Percentiles rank a stretch among this genome's conserved stretches.
Conservation (phyloP, 2,329 filamentous ascomycete genomes). For the Sclerotinia spermophila region DNA sequence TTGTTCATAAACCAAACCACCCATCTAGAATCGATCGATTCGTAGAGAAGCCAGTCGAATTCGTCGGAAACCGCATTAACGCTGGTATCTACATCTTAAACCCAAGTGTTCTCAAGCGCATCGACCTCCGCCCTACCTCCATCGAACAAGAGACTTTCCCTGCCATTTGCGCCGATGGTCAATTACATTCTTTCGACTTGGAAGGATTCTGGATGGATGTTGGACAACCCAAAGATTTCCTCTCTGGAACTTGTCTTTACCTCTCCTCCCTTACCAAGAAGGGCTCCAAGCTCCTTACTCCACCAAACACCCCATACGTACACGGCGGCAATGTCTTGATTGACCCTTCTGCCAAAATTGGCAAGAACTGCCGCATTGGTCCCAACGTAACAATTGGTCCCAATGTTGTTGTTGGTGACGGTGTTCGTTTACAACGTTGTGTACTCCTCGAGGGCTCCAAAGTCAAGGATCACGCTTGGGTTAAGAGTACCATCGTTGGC, state of each 20-base stretch:
- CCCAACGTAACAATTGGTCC: conserved; percentile 96
- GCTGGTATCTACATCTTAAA: conserved; percentile 98
- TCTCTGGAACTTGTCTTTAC: conserved; percentile 93
- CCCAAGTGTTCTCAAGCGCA: conserved; percentile 82
- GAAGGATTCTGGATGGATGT: conserved; percentile 99
- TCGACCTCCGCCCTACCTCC: conserved; percentile 92
- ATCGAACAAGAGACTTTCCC: conserved; percentile 99
- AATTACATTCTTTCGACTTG: conserved; percentile 92
- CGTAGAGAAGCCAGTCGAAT: conserved; percentile 98
- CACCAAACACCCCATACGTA: conserved; percentile 72
- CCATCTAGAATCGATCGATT: conserved; percentile 93
- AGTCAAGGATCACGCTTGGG: conserved; percentile 98
- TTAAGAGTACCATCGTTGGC: conserved; percentile 97
- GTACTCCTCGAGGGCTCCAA: conserved; percentile 86
- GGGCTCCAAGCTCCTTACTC: conserved; percentile 76
- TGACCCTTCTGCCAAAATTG: conserved; percentile 90
- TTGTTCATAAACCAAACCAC: conserved; percentile 94
- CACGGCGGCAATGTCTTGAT: conserved; percentile 95
- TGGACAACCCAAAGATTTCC: conserved; percentile 97
- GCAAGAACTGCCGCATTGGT: conserved; percentile 96
- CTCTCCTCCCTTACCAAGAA: conserved; percentile 90
- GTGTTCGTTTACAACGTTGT: conserved; percentile 88
- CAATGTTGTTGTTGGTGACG: conserved; percentile 87
- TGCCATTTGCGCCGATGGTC: conserved; percentile 80
- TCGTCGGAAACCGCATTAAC: conserved; percentile 98